Evolutionary conservation across 768 basidiomycete genomes (phyloP).

Genomic region (Ramaria sp.): DNA sequence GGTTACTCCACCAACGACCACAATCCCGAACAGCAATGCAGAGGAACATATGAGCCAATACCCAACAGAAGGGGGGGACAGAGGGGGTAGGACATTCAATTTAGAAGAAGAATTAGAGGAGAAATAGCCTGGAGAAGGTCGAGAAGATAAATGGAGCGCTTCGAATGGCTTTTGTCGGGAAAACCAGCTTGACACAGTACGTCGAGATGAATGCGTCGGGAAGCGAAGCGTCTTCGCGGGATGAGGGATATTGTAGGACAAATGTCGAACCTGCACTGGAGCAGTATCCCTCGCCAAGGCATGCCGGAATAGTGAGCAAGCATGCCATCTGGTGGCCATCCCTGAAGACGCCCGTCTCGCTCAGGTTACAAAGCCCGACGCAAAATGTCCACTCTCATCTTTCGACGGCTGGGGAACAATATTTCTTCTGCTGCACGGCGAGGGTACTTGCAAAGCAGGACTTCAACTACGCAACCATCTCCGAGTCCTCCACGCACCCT

Average conservation of each 20-base stretch:
- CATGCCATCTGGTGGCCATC: not conserved
- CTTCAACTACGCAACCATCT: constrained; percentile 7
- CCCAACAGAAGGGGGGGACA: constrained; percentile 61
- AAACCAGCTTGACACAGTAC: constrained; percentile 1
- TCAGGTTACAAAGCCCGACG: not conserved
- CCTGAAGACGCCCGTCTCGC: not conserved
- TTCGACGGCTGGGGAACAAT: not conserved
- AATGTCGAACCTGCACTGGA: not conserved
- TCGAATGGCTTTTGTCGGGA: not conserved
- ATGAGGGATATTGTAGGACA: not conserved
- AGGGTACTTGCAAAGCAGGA: not conserved
- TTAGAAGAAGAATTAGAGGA: constrained; percentile 21
- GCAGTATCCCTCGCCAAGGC: not conserved
- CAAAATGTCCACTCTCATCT: not conserved
- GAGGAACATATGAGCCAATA: constrained; percentile 82
- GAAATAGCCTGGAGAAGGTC: constrained; percentile 25
- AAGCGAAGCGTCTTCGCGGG: not conserved
- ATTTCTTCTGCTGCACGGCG: not conserved
- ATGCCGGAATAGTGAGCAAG: not conserved
- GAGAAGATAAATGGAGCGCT: not conserved
- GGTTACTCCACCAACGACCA: constrained; percentile 93
- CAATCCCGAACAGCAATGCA: constrained; percentile 78
- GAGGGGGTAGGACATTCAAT: constrained; percentile 33
- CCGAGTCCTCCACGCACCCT: constrained; percentile 3
- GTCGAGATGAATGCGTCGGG: not conserved